A percentile compares a stretch with the other conserved stretches of the same genome.
phyloP scores from a whole-genome alignment of 352 stramenopile genomes.

The Hyaloperonospora arabidopsidis region DNA sequence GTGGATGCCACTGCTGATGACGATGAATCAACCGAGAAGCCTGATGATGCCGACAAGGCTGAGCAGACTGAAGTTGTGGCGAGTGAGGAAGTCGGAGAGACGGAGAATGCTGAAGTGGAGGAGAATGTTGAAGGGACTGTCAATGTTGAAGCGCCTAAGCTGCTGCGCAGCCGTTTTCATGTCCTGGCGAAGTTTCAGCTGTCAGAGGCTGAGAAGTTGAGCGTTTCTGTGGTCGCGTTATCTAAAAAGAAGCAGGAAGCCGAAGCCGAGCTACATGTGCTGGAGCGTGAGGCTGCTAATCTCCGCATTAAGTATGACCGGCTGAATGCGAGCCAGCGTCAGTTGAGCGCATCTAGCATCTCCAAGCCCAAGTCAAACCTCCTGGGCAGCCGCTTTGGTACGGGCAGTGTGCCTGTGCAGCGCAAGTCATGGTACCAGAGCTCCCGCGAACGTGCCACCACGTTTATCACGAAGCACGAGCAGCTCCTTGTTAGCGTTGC shows the following conservation, averaged over 20 bases:
- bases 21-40: conserved; percentile 6
- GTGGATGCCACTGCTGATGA: conserved; percentile 2
- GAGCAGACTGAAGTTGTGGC: conserved; percentile 15
- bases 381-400: conserved; percentile 45
- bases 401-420: conserved; percentile 23
- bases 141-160: conserved; percentile 22
- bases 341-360: conserved; percentile 41
- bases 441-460: conserved; percentile 47
- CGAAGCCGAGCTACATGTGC: conserved; percentile 45
- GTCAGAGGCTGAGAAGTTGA: conserved; percentile 73
- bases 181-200: conserved; percentile 61
- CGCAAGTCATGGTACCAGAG: conserved; percentile 65
- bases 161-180: conserved; percentile 46
- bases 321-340: conserved; percentile 68
- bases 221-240: conserved; percentile 54
- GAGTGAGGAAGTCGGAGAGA: conserved; percentile 6
- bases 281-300: conserved; percentile 69
- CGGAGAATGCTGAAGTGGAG: conserved; percentile 14
- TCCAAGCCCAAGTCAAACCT: conserved; percentile 56
- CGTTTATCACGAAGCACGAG: conserved; percentile 68
- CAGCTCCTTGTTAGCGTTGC: conserved; percentile 62
- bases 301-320: conserved; percentile 79
- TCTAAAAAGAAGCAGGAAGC: conserved; percentile 79
- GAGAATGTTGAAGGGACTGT: conserved; percentile 18
- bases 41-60: conserved; percentile 9